Evolutionary conservation across 2,329 filamentous ascomycete genomes (phyloP).

Genomic region (Penicillium occitanis): DNA sequence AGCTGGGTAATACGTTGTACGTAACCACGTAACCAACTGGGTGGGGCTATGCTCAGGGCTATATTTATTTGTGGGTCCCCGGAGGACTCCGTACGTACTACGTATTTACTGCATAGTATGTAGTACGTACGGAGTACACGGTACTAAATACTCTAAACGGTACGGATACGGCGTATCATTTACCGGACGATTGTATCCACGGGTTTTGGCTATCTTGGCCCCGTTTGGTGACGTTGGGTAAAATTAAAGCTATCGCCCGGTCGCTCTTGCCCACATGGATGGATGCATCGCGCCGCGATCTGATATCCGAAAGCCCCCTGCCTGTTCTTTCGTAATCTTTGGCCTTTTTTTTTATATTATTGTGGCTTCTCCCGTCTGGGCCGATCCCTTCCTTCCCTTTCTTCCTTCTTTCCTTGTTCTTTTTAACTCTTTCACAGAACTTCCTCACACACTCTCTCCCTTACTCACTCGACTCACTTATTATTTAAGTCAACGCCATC

Average conservation of each 20-base stretch:
- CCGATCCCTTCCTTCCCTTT: background rate
- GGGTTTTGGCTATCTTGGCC: slow-evolving; percentile 9
- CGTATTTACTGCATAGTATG: background rate
- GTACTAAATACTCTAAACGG: background rate
- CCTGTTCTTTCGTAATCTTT: slow-evolving; percentile 7
- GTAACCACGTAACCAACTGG: background rate
- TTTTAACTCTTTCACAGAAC: background rate
- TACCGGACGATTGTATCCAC: background rate
- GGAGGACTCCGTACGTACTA: background rate
- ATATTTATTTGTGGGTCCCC: background rate
- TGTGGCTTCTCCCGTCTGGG: slow-evolving; percentile 3
- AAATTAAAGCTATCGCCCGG: background rate
- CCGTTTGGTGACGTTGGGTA: slow-evolving; percentile 17
- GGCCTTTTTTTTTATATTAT: background rate
- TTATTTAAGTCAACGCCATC: background rate
- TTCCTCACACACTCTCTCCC: background rate
- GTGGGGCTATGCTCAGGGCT: background rate
- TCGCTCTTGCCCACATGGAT: slow-evolving; percentile 19
- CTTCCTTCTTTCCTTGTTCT: background rate
- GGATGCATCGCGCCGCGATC: slow-evolving; percentile 22
- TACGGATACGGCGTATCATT: background rate
- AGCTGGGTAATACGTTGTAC: background rate
- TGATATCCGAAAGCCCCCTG: slow-evolving; percentile 22
- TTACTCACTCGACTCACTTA: background rate
- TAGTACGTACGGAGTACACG: too few relatives aligned